Evolutionary conservation across 257 asterid genomes (phyloP).

Genomic region (Ligustrum vulgare): DNA sequence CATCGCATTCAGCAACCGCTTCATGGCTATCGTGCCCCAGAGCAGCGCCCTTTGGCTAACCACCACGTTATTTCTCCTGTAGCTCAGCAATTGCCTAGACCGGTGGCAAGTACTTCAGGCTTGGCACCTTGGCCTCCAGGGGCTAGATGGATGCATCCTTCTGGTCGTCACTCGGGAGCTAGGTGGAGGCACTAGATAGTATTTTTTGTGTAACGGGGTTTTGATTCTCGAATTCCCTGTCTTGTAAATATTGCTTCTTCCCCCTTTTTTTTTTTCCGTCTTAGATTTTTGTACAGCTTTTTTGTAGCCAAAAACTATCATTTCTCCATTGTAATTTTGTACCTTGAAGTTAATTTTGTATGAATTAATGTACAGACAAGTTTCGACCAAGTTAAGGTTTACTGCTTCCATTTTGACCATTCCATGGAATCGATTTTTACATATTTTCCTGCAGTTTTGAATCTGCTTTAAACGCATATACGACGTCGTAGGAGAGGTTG

Average conservation of each 20-base stretch:
- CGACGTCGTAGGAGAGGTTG: neutral
- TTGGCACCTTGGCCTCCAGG: neutral
- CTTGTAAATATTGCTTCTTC: neutral
- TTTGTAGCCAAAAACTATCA: neutral
- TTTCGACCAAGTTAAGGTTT: neutral
- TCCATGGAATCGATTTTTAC: neutral
- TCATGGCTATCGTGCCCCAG: conserved; percentile 31
- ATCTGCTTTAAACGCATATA: neutral
- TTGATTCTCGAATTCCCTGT: neutral
- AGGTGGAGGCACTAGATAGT: neutral
- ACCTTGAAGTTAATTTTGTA: neutral
- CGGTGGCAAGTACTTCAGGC: neutral
- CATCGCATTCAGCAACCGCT: conserved; percentile 26
- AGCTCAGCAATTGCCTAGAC: neutral
- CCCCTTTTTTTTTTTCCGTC: neutral
- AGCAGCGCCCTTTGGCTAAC: neutral
- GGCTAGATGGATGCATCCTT: neutral
- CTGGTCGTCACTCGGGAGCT: neutral
- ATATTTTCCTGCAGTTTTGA: neutral
- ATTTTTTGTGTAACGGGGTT: neutral
- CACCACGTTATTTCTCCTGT: neutral
- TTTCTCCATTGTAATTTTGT: neutral
- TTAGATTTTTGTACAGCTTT: neutral
- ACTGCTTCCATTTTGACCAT: neutral
- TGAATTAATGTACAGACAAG: neutral